Percentiles rank a stretch among this genome's conserved stretches.
Evolutionary conservation across 2,329 filamentous ascomycete genomes (phyloP).

Genomic region (Neobulgaria alba): DNA sequence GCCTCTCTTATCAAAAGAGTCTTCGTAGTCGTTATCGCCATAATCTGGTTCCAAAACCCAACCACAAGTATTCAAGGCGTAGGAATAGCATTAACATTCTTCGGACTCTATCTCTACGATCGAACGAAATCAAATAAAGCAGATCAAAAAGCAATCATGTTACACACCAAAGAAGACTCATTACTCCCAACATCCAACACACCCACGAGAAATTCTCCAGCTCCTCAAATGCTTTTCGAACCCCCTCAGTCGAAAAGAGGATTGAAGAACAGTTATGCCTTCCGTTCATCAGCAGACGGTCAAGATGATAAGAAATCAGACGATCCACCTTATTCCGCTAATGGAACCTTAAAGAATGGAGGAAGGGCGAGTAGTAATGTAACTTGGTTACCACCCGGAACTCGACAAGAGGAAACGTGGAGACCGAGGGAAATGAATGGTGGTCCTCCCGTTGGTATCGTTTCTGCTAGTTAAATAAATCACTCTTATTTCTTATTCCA

Average conservation of each 20-base stretch:
- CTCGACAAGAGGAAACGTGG: slow-evolving; percentile 84
- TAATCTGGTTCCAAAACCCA: slow-evolving; percentile 90
- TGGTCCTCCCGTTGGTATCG: background rate
- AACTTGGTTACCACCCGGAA: slow-evolving; percentile 69
- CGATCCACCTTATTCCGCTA: too few relatives aligned
- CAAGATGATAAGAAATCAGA: slow-evolving; percentile 28
- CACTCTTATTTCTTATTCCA: too few relatives aligned
- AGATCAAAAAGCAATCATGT: slow-evolving; percentile 68
- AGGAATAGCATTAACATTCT: slow-evolving; percentile 81
- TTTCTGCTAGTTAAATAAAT: too few relatives aligned
- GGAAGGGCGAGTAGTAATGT: slow-evolving; percentile 35
- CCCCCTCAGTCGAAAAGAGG: slow-evolving; percentile 13
- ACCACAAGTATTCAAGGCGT: slow-evolving; percentile 76
- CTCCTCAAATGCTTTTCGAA: background rate
- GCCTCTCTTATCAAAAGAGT: slow-evolving; percentile 95
- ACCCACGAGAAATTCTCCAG: slow-evolving; percentile 18
- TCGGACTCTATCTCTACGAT: slow-evolving; percentile 93
- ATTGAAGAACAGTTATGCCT: slow-evolving; percentile 40
- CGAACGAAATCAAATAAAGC: slow-evolving; percentile 84
- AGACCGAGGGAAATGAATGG: slow-evolving; percentile 25
- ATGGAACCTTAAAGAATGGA: slow-evolving; percentile 45
- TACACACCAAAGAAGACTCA: slow-evolving; percentile 36
- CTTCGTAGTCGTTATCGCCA: slow-evolving; percentile 90
- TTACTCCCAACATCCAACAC: slow-evolving; percentile 23
- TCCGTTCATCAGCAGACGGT: slow-evolving; percentile 25